A percentile compares a stretch with the other conserved stretches of the same genome.
These are phyloP conservation scores for Umbellularia californica DNA, from an alignment of 164 flowering plant species.

Conservation along the genomic window DNA sequence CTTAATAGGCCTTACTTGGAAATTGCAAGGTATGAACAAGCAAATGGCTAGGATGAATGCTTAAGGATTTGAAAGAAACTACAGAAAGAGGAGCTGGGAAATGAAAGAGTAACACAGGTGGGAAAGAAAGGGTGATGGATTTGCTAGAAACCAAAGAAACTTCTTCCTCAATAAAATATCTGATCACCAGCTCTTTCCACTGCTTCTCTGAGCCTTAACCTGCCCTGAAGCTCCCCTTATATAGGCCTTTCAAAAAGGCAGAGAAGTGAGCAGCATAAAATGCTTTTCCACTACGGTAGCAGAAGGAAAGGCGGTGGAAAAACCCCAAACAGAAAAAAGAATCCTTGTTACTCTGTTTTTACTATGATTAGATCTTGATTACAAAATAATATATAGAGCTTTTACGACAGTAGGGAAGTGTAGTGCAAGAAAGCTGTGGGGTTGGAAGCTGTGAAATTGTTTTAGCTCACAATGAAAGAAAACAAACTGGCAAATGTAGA, in stretches of 20 bases:
- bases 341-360: background rate
- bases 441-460: too few relatives aligned
- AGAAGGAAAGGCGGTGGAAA: slow-evolving; percentile 17
- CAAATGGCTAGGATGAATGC: background rate
- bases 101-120: background rate
- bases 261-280: slow-evolving; percentile 6
- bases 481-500: too few relatives aligned
- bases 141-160: slow-evolving; percentile 21
- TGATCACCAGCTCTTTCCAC: slow-evolving; percentile 8
- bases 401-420: too few relatives aligned
- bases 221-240: slow-evolving; percentile 29
- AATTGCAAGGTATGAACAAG: background rate
- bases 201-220: slow-evolving; percentile 13
- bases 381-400: background rate
- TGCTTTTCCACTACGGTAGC: background rate
- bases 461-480: too few relatives aligned
- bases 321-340: slow-evolving; percentile 2
- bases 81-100: background rate
- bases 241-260: slow-evolving; percentile 25
- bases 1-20: background rate
- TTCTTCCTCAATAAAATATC: slow-evolving; percentile 13
- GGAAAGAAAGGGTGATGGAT: background rate
- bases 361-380: background rate
- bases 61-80: background rate
- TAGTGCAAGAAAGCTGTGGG: background rate